These are phyloP conservation scores for Phaeoacremonium minimum DNA, from an alignment of 2,329 filamentous ascomycete genomes.

Conservation along the genomic window DNA sequence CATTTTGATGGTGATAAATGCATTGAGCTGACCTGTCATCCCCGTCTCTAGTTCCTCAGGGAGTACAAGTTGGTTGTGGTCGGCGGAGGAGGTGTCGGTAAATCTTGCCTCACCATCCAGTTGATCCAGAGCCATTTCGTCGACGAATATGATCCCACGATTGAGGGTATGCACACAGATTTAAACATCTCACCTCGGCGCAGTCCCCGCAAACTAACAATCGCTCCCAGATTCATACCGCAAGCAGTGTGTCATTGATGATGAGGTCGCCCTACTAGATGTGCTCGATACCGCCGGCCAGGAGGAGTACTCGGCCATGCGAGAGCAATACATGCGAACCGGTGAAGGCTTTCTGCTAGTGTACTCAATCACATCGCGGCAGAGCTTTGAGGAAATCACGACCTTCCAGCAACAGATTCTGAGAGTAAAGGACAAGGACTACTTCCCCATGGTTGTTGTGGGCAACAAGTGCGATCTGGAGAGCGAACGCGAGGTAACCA, in stretches of 20 bases:
- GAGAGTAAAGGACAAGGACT: conserved; percentile 98
- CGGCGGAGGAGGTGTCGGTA: conserved; percentile 96
- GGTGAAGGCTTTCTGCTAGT: conserved; percentile 97
- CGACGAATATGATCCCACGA: conserved; percentile 98
- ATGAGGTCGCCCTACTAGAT: conserved; percentile 95
- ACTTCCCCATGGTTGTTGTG: conserved; percentile 98
- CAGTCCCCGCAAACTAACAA: conserved; percentile 13
- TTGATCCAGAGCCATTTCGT: conserved; percentile 95
- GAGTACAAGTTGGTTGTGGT: conserved; percentile 97
- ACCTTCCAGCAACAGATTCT: conserved; percentile 99
- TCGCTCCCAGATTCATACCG: conserved; percentile 81
- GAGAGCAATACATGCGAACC: conserved; percentile 99
- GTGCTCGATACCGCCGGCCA: conserved; percentile 97
- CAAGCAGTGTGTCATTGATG: conserved; percentile 99
- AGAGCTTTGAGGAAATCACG: conserved; percentile 97
- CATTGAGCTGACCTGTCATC: conserved; percentile 4
- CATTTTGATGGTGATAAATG: conserved; percentile 3
- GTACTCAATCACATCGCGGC: conserved; percentile 95
- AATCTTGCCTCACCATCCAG: conserved; percentile 98
- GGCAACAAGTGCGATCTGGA: conserved; percentile 99
- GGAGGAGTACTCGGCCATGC: conserved; percentile 98
- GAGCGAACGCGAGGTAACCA: conserved; percentile 82
- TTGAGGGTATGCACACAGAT: conserved; percentile 92
- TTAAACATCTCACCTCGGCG: neutral
- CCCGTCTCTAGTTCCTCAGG: conserved; percentile 63